These are phyloP conservation scores for Coccomyxa sp. DNA, from an alignment of 139 green algal species.

Conservation along the genomic window DNA sequence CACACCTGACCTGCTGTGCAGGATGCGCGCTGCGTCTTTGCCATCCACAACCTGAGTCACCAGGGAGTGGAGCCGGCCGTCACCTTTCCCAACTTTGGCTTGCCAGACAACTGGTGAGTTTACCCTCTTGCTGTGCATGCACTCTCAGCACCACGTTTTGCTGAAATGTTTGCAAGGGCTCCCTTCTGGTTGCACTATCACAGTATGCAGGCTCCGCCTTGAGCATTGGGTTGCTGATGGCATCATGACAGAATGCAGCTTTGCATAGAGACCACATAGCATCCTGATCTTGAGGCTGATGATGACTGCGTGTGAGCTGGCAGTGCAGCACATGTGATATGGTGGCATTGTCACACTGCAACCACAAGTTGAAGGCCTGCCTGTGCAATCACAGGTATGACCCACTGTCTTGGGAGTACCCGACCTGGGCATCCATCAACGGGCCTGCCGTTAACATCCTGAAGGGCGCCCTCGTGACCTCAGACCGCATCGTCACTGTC, in stretches of 20 bases:
- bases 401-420: slow-evolving; percentile 21
- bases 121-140: not conserved
- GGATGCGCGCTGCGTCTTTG: slow-evolving; percentile 32
- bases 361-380: not conserved
- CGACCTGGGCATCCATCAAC: slow-evolving; percentile 24
- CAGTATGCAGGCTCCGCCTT: too few relatives aligned
- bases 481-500: slow-evolving; percentile 39
- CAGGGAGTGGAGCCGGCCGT: slow-evolving; percentile 43
- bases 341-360: too few relatives aligned
- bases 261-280: not conserved
- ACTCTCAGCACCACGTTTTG: not conserved
- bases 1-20: not conserved
- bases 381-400: slow-evolving; percentile 18
- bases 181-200: too few relatives aligned
- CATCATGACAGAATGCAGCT: not conserved
- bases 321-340: not conserved
- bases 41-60: slow-evolving; percentile 79
- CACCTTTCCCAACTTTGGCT: slow-evolving; percentile 21
- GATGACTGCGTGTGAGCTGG: not conserved
- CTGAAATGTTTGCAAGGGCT: too few relatives aligned
- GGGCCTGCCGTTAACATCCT: slow-evolving; percentile 47
- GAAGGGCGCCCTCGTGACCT: slow-evolving; percentile 38
- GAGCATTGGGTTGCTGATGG: too few relatives aligned
- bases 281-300: not conserved
- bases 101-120: slow-evolving; percentile 30